These are phyloP conservation scores for Cantharellus anzutake DNA, from an alignment of 768 basidiomycete species.

Conservation along the genomic window DNA sequence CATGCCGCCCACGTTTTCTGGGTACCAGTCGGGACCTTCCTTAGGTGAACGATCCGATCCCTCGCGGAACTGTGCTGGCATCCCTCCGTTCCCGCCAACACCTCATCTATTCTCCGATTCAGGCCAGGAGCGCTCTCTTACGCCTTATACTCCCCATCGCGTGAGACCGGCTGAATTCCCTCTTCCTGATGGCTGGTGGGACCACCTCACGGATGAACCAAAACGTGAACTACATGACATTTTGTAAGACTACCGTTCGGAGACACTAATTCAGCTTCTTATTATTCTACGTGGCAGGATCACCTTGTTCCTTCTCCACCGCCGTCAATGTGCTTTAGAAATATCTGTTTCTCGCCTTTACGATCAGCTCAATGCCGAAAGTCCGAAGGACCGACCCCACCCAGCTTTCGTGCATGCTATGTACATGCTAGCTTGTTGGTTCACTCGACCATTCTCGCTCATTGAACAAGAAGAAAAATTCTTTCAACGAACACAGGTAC, in stretches of 20 bases:
- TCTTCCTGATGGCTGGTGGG: background rate
- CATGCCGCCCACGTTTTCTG: background rate
- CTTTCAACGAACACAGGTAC: background rate
- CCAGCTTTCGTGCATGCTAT: slow-evolving; percentile 7
- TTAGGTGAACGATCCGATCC: too few species aligned
- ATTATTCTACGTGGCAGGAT: background rate
- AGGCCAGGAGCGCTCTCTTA: background rate
- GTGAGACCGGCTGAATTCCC: background rate
- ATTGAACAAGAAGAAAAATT: slow-evolving; percentile 4
- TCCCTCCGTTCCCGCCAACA: too few species aligned
- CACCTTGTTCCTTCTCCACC: background rate
- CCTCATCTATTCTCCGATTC: background rate
- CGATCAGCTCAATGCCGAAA: background rate
- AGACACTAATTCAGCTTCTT: too few species aligned
- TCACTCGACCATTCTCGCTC: background rate
- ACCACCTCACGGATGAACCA: background rate
- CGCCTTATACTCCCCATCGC: background rate
- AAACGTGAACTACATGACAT: background rate
- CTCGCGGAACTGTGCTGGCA: too few species aligned
- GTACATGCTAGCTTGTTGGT: slow-evolving; percentile 7
- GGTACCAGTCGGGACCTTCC: too few species aligned
- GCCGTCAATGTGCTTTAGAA: background rate
- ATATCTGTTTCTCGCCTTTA: background rate
- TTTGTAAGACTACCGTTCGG: background rate
- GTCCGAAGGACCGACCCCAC: background rate